phyloP scores from a whole-genome alignment of 352 stramenopile species.

The Phytophthora pinifolia region DNA sequence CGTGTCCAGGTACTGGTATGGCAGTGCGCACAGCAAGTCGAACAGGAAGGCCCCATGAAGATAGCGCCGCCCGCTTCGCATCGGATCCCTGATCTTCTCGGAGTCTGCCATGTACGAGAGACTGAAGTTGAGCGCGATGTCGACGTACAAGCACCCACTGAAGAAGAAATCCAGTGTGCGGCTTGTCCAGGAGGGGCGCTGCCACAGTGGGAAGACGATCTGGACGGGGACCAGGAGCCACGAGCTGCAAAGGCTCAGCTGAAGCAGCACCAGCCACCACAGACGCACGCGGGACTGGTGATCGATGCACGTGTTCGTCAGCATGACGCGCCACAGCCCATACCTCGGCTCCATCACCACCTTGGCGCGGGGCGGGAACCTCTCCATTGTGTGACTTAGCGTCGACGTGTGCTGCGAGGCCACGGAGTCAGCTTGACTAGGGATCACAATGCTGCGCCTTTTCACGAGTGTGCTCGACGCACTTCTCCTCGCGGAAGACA shows the following conservation, averaged over 20 bases:
- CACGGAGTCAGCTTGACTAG: constrained; percentile 9
- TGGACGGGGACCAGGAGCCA: constrained; percentile 58
- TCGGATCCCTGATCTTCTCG: constrained; percentile 56
- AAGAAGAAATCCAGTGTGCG: constrained; percentile 31
- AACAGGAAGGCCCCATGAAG: constrained; percentile 35
- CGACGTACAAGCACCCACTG: constrained; percentile 32
- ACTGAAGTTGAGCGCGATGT: constrained; percentile 61
- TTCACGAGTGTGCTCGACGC: not conserved
- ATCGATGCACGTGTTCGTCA: constrained; percentile 39
- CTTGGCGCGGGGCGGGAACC: not conserved
- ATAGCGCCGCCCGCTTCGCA: constrained; percentile 38
- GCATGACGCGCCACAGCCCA: constrained; percentile 8
- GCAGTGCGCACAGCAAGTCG: constrained; percentile 44
- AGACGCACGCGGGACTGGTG: constrained; percentile 44
- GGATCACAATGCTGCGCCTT: constrained; percentile 21
- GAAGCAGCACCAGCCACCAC: constrained; percentile 50
- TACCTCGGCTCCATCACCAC: constrained; percentile 5
- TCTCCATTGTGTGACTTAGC: constrained; percentile 1
- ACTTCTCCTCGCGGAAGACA: constrained; percentile 7
- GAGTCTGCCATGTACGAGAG: constrained; percentile 45
- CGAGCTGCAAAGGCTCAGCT: constrained; percentile 37
- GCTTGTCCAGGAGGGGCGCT: constrained; percentile 34
- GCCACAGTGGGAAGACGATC: constrained; percentile 50
- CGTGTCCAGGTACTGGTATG: constrained; percentile 32
- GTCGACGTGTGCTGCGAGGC: constrained; percentile 9